phyloP scores from a whole-genome alignment of 2,329 filamentous ascomycete species.

The Bertia moriformis region DNA sequence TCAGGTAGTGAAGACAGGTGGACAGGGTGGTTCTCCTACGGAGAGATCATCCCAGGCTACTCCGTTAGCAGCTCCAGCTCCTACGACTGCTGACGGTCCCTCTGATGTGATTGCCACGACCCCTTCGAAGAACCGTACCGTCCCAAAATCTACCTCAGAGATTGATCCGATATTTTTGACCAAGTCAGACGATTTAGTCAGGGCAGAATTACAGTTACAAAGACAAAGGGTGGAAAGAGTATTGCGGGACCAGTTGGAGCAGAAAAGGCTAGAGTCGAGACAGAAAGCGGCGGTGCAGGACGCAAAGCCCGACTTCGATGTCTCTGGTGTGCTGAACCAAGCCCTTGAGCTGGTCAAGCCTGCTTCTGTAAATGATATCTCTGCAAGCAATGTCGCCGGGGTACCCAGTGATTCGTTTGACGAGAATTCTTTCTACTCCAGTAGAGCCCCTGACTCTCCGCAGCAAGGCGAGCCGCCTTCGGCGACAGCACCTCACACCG shows the following conservation, averaged over 20 bases:
- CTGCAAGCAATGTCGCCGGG: constrained; percentile 45
- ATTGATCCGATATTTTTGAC: constrained; percentile 73
- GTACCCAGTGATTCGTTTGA: constrained; percentile 75
- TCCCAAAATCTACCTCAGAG: constrained; percentile 35
- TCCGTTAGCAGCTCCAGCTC: background rate
- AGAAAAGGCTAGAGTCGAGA: constrained; percentile 30
- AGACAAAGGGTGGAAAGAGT: constrained; percentile 67
- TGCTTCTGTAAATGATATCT: constrained; percentile 19
- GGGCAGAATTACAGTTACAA: constrained; percentile 67
- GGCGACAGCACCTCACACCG: too few species aligned
- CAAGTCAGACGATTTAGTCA: constrained; percentile 73
- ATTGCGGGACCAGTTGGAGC: constrained; percentile 64
- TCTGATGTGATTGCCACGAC: background rate
- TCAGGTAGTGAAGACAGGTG: constrained; percentile 3
- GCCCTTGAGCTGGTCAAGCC: constrained; percentile 60
- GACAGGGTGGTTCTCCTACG: background rate
- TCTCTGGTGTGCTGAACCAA: constrained; percentile 58
- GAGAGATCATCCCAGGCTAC: background rate
- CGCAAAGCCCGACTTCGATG: constrained; percentile 48
- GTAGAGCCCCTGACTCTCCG: constrained; percentile 56
- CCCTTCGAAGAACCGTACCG: background rate
- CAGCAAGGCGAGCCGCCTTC: too few species aligned
- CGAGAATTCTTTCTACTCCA: constrained; percentile 92
- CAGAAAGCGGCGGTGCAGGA: constrained; percentile 27
- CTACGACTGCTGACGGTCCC: background rate